Evolutionary conservation across 2,329 filamentous ascomycete species (phyloP), one percentile per base, ranked within the genome.

Genomic region (Aspergillus candidus): DNA sequence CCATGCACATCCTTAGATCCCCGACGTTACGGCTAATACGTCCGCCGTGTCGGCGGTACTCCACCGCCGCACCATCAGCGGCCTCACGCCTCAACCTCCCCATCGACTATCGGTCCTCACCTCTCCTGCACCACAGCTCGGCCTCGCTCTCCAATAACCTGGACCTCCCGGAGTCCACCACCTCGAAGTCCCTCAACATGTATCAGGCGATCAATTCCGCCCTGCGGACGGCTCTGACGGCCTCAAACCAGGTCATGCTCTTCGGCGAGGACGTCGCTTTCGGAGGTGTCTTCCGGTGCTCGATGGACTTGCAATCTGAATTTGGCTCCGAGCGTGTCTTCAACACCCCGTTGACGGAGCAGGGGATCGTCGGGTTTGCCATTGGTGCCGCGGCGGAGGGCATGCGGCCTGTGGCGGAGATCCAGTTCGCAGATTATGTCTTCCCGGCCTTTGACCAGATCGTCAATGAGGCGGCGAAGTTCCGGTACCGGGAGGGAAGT

Each of bases 191-290:
- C 54, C 85, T 94, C 77, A 97, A 97, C 69, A 78, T 96, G 32
- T 96, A 93, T 71, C 88, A 94, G 65, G 84, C 93, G 40, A 82
- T 98, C 72, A 97, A 97, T 64, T 83, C 91, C 53, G 90, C 91
- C 10, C 76, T 98, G 15, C 80, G 86, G 15, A 86, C 84, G 47
- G 88, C 91, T 17, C 76, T 98, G 22, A 80, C 84, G 12, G 80
- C 84, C 31, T 90, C 96, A 57, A 88, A 94, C 52, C 82, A 84
- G 13, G 88, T 95, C 15, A 72, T 97, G 44, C 77, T 98, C 8
- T 98, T 98, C 59, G 93, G 93, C 34, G 93, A 98, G 68, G 93
- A 98, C 62, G 89, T 98, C 6, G 88, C 93, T 11, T 98, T 98
- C 57, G 93, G 93, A 34, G 93, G 93, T 42, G 93, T 98, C 12